Evolutionary conservation across 2,329 filamentous ascomycete genomes (phyloP).

Genomic region (Apiospora phragmitis): DNA sequence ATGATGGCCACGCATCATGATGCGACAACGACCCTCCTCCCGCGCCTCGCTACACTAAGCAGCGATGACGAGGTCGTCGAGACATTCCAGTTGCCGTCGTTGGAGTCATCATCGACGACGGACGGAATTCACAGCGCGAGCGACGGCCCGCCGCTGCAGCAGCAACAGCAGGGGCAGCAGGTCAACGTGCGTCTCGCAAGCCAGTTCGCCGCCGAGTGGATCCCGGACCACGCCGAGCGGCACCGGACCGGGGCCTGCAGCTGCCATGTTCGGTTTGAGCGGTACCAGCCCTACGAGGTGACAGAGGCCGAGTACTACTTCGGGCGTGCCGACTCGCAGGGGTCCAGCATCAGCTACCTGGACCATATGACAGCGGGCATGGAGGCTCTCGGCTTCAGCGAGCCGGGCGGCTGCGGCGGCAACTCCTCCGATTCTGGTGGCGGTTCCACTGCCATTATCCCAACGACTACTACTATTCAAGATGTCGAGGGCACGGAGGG

Average conservation of each 20-base stretch:
- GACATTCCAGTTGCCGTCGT: not conserved
- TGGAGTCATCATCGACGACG: not conserved
- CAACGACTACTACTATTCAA: not conserved
- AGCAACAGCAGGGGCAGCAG: not conserved
- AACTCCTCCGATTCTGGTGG: not conserved
- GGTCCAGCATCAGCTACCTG: not conserved
- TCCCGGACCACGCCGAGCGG: slow-evolving; percentile 36
- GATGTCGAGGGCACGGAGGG: not conserved
- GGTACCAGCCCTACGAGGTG: slow-evolving; percentile 24
- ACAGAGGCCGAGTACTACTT: slow-evolving; percentile 2
- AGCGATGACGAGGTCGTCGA: not conserved
- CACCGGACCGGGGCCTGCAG: slow-evolving; percentile 36
- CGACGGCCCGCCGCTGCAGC: not conserved
- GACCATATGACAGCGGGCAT: not conserved
- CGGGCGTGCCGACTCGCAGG: not conserved
- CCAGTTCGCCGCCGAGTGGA: slow-evolving; percentile 43
- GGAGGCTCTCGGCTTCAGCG: not conserved
- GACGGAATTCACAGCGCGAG: not conserved
- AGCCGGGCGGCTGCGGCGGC: not conserved
- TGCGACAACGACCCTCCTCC: not conserved
- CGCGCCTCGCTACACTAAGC: not conserved
- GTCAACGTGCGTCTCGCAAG: slow-evolving; percentile 34
- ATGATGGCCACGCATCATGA: not conserved
- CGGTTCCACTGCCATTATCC: not conserved
- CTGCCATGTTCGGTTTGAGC: slow-evolving; percentile 35